Conservation (phyloP, 192 early-diverging fungal genomes). For the Entomortierella parvispora region DNA sequence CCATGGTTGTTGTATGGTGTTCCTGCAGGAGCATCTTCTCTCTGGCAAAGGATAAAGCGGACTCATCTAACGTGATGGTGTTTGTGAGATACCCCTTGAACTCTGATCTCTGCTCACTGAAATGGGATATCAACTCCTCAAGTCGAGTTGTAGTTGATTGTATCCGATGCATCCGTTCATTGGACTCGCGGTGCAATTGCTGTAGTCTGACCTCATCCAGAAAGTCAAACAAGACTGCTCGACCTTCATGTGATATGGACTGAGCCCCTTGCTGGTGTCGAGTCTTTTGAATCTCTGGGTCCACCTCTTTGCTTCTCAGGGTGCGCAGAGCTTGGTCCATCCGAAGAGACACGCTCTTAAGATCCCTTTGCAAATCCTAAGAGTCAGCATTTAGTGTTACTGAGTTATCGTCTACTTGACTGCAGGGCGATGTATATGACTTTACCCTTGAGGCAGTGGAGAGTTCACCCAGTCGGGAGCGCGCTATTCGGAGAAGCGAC, state of each 20-base stretch:
- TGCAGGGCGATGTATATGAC: too few relatives aligned
- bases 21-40: conserved; percentile 58
- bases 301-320: conserved; percentile 28
- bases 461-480: conserved; percentile 21
- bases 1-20: conserved; percentile 56
- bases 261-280: neutral
- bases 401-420: too few relatives aligned
- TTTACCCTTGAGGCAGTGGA: conserved; percentile 27
- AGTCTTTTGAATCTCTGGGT: conserved; percentile 34
- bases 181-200: conserved; percentile 22
- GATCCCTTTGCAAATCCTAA: conserved; percentile 32
- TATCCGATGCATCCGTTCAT: conserved; percentile 20
- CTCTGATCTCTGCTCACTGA: conserved; percentile 20
- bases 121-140: conserved; percentile 15
- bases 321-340: conserved; percentile 41
- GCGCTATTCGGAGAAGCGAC: conserved; percentile 27
- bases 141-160: conserved; percentile 12
- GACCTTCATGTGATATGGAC: neutral
- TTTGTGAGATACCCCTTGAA: conserved; percentile 29
- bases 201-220: conserved; percentile 42
- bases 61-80: conserved; percentile 54
- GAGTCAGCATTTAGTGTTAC: neutral
- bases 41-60: conserved; percentile 49
- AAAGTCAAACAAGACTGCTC: conserved; percentile 29
- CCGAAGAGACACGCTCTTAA: conserved; percentile 26